Conservation (phyloP, 2,329 filamentous ascomycete species). For the Camillea tinctor region DNA sequence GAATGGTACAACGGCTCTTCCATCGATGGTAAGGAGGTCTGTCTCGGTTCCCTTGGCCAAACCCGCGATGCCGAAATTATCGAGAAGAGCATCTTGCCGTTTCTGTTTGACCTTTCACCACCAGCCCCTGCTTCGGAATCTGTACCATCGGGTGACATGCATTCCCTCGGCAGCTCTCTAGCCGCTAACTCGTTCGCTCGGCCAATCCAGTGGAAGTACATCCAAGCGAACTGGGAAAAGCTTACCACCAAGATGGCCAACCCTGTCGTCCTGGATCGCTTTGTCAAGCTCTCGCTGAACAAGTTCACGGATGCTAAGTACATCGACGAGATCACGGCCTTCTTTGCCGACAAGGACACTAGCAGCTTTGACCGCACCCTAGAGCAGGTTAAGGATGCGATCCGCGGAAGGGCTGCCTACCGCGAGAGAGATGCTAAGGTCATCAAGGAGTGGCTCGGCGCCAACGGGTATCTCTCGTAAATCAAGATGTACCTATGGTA, state of each 20-base stretch:
- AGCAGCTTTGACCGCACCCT: slow-evolving; percentile 83
- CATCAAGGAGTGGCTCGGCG: slow-evolving; percentile 74
- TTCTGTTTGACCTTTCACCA: slow-evolving; percentile 69
- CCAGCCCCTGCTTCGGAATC: slow-evolving; percentile 50
- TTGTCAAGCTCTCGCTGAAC: slow-evolving; percentile 73
- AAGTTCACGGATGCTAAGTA: slow-evolving; percentile 72
- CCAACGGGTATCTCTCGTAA: slow-evolving; percentile 42
- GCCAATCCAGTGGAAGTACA: slow-evolving; percentile 77
- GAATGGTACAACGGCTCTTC: slow-evolving; percentile 82
- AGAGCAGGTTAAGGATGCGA: slow-evolving; percentile 80
- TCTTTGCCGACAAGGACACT: slow-evolving; percentile 86
- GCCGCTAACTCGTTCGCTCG: slow-evolving; percentile 72
- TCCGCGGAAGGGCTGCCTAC: slow-evolving; percentile 81
- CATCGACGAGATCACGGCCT: slow-evolving; percentile 73
- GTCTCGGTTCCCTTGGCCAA: slow-evolving; percentile 71
- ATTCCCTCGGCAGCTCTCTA: slow-evolving; percentile 73
- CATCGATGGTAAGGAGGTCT: slow-evolving; percentile 88
- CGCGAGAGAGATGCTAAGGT: slow-evolving; percentile 69
- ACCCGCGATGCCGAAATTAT: slow-evolving; percentile 69
- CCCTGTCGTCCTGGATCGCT: slow-evolving; percentile 85
- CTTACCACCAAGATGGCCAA: slow-evolving; percentile 74
- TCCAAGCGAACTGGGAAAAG: slow-evolving; percentile 78
- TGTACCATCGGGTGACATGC: slow-evolving; percentile 85
- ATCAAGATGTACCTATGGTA: slow-evolving; percentile 19
- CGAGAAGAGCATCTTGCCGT: slow-evolving; percentile 64